Base-by-base conservation (phyloP, 176 grass and related monocot genomes). In the Cenchrus fungigraminus region DNA sequence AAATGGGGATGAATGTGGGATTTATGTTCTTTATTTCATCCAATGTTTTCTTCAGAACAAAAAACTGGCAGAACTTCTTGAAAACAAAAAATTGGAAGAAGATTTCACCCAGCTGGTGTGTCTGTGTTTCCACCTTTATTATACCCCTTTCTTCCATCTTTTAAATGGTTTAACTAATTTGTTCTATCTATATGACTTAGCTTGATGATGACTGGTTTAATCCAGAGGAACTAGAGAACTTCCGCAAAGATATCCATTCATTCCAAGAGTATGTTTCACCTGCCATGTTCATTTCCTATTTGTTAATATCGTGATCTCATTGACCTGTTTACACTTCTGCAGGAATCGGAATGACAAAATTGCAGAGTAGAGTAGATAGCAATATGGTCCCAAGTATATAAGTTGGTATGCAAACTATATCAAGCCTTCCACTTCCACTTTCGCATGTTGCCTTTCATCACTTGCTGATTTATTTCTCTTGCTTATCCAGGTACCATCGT, bases 1-100 rank as follows among this genome's bases (percentile, higher is more conserved):
- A 83, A 93, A 78, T 93, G 92, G 92, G 5, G 91, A 93, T 28
- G 95, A 97, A 75, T 97, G 95, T 84, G 95, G 95, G 49, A 84
- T 88, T 81, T 97, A 86, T 97, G 91, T 91, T 84, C 85, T 97
- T 68, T 97, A 95, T 73, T 97, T 97, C 67, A 88, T 97, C 60
- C 43, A 85, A 47, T 88, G 61, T 83, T 95, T 95, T 91, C 63
- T 97, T 82, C 65, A 72, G 59, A 86, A 79, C 52, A 20, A 73
- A 83, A 77, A 73, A 31, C 65, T 90, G 20, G 84, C 84, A 53
- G 72, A 76, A 82, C 86, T 97, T 90, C 63, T 97, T 87, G 37
- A 63, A 55, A 90, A 73, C 20, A 49, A 73, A 79, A 82, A 22
- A n/a, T 54, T 90, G 49, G 90, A 89, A 76, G 79, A 76, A 82